A percentile compares a stretch with the other conserved stretches of the same genome.
phyloP scores from a whole-genome alignment of 768 basidiomycete genomes.

The Psilocybe azurescens region DNA sequence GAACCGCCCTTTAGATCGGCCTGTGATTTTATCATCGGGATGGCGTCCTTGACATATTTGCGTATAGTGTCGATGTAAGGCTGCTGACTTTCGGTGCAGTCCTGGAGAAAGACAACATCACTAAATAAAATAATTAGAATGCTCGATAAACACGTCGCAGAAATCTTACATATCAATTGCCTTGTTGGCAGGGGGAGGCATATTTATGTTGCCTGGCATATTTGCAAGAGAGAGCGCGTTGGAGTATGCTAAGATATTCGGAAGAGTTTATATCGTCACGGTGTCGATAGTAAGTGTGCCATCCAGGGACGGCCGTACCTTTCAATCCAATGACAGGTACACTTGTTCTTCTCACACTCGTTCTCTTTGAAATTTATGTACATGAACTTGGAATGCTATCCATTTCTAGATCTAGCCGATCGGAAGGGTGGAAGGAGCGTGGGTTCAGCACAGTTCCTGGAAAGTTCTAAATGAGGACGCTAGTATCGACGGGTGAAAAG shows the following conservation, averaged over 20 bases:
- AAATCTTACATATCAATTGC: slow-evolving; percentile 8
- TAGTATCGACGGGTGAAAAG: slow-evolving; percentile 1
- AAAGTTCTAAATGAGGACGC: too few species aligned
- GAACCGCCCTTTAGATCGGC: slow-evolving; percentile 5
- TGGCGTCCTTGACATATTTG: slow-evolving; percentile 9
- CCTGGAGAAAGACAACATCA: slow-evolving; percentile 19
- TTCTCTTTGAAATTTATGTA: neutral
- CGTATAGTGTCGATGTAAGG: slow-evolving; percentile 15
- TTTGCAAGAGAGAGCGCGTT: slow-evolving; percentile 3
- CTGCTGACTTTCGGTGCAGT: slow-evolving; percentile 19
- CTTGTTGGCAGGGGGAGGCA: slow-evolving; percentile 2
- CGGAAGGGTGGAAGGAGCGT: neutral
- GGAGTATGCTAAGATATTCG: neutral
- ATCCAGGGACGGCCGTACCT: neutral
- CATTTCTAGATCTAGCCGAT: neutral
- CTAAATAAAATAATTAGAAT: slow-evolving; percentile 3
- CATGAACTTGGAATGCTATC: too few species aligned
- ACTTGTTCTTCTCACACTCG: neutral
- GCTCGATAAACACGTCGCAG: neutral
- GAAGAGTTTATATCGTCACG: slow-evolving; percentile 3
- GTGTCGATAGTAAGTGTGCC: neutral
- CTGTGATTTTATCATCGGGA: slow-evolving; percentile 2
- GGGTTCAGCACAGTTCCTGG: neutral
- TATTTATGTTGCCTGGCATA: slow-evolving; percentile 10
- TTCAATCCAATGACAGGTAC: neutral